Base-by-base conservation (phyloP, 1,284 basidiomycete species). In the Austropuccinia psidii region DNA sequence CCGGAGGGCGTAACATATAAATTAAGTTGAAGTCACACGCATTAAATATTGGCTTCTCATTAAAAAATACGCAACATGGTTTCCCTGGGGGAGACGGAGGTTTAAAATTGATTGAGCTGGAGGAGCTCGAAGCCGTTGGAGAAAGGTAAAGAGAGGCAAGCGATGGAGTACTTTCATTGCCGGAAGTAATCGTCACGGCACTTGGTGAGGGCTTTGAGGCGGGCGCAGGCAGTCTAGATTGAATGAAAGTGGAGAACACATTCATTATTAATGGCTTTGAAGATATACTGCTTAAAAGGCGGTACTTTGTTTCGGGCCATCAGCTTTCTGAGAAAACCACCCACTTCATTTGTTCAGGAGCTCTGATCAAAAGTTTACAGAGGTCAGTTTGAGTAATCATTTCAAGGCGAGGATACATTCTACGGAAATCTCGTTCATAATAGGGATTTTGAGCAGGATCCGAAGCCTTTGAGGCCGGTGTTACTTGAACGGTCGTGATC, bases 391-490 rank as follows among this genome's bases (percentile, higher is more conserved):
- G 69, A 43, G 57, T 62, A 6, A 73, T 52, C 60, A 73, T 64
- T 55, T 73, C 35, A 27, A 73, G 43, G 13, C 47, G 47, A 52
- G 69, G 69, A 55, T 73, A 73, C 60, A 52, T 62, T 29, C 69
- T 41, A 62, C 69, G 57, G 19, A 73, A 73, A 37, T 73, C 69
- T 21, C 69, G 58, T 39, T 73, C 47, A 33, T 61, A 50, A 45
- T 73, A 73, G 37, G 57, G 57, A 39, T 73, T 73, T 45, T 73
- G 47, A 31, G 69, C 69, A 1, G 69, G 69, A 64, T 73, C 69
- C 27, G 69, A 73, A 45, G 69, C 69, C 41, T 73, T 62, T 17
- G 69, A 73, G 45, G 69, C 69, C 11, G 69, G 69, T n/a, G 69
- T 73, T 4, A 73, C 69, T 45, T 73, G 69, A 19, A 64, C 60